Evolutionary conservation across 306 rosid genomes (phyloP), one percentile per base, ranked within the genome.

Genomic region (Rosa rugosa): DNA sequence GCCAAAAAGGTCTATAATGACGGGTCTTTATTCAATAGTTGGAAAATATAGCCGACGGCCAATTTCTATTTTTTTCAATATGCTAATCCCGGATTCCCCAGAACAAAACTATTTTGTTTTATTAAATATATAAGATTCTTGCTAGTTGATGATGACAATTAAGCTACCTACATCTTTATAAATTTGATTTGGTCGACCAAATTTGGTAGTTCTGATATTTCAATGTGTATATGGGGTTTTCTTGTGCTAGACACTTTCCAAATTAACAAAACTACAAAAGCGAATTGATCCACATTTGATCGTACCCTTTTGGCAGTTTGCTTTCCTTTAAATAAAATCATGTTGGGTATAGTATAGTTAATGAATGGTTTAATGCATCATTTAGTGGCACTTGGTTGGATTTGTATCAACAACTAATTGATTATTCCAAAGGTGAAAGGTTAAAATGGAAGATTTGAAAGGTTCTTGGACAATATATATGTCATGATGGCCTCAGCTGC

Each of bases 91-190:
- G 23, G 69, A 25, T 59, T 42, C 54, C 46, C 56, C 27, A 23
- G 45, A 14, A 67, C 71, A 67, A 20, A 23, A 59, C 31, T 6
- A 14, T 22, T 8, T 25, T 41, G 22, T 8, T 63, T 63, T 18
- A 9, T 47, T 45, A 11, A 62, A 14, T 17, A 23, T 11, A 44
- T 11, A 34, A 53, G 84, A 81, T 81, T 75, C 80, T 62, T 78
- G 73, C 11, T 64, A 77, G 88, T 80, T 82, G 81, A 20, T 46
- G 86, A 70, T 87, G 88, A 82, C 88, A 79, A 84, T 84, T 31
- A 76, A 73, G 71, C 83, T 22, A 57, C 64, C 14, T 34, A 22
- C 88, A 81, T 53, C 42, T 14, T 11, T 45, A 11, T 3, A 22
- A 38, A 40, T 60, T 42, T 25, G 78, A 71, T 69, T 18, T 53